phyloP scores from a whole-genome alignment of 768 basidiomycete genomes.

The Suillus bovinus region DNA sequence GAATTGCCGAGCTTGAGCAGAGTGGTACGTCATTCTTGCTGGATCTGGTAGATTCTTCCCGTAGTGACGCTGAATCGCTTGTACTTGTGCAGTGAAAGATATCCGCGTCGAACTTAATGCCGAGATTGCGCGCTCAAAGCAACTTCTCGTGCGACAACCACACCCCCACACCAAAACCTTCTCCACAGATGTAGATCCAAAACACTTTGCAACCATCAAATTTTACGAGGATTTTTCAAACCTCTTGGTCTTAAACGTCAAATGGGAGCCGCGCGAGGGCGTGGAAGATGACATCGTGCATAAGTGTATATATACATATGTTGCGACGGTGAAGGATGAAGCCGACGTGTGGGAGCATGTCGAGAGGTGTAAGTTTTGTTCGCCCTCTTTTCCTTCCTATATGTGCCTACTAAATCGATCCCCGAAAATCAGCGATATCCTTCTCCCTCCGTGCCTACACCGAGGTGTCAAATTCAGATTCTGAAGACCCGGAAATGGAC shows the following conservation, averaged over 20 bases:
- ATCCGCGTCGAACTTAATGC: conserved; percentile 55
- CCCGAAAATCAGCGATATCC: conserved; percentile 46
- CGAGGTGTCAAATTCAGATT: conserved; percentile 35
- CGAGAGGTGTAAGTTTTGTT: conserved; percentile 32
- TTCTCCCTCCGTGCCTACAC: conserved; percentile 57
- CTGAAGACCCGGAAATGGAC: conserved; percentile 33
- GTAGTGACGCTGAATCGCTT: conserved; percentile 8
- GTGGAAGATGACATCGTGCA: conserved; percentile 57
- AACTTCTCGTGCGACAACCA: conserved; percentile 42
- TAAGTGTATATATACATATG: conserved; percentile 67
- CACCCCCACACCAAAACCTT: conserved; percentile 37
- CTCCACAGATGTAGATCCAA: conserved; percentile 49
- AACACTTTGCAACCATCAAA: conserved; percentile 58
- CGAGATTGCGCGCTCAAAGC: conserved; percentile 59
- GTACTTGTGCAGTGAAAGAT: conserved; percentile 44
- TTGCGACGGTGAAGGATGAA: conserved; percentile 30
- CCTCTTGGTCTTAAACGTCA: conserved; percentile 65
- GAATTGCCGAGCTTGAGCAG: conserved; percentile 48
- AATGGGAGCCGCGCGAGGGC: conserved; percentile 44
- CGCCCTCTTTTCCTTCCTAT: not conserved
- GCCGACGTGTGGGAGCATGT: conserved; percentile 33
- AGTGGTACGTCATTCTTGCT: conserved; percentile 41
- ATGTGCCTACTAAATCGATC: conserved; percentile 11
- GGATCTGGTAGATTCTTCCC: not conserved
- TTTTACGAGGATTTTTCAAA: conserved; percentile 90